phyloP scores from a whole-genome alignment of 129 eudicot species.

The Calendula officinalis region DNA sequence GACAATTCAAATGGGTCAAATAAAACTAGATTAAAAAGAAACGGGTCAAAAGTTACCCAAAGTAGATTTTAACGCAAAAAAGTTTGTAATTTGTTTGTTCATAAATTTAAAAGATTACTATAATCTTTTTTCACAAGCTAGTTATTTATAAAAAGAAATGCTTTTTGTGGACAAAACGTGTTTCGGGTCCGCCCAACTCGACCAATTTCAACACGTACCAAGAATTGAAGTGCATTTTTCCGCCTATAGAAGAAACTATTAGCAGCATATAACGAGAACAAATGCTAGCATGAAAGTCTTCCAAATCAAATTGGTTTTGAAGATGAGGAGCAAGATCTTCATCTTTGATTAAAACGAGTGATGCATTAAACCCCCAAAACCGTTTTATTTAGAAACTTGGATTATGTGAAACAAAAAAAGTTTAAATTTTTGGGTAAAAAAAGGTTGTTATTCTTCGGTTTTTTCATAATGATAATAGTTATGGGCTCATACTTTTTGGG shows the following conservation, averaged over 20 bases:
- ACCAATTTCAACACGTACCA: background rate
- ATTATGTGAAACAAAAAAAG: background rate
- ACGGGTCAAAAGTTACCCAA: background rate
- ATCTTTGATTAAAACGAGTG: slow-evolving; percentile 40
- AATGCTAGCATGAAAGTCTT: slow-evolving; percentile 55
- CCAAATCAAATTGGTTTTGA: slow-evolving; percentile 77
- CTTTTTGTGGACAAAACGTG: background rate
- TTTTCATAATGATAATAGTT: slow-evolving; percentile 16
- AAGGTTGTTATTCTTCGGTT: slow-evolving; percentile 36
- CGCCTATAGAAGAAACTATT: background rate
- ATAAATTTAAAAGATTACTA: background rate
- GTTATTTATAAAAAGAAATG: background rate
- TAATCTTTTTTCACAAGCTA: background rate
- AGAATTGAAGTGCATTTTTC: background rate
- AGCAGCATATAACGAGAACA: background rate
- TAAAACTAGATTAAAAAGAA: background rate
- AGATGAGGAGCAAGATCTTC: slow-evolving; percentile 84
- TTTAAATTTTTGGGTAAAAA: slow-evolving; percentile 12
- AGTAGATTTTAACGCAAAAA: no score
- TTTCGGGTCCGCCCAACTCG: background rate
- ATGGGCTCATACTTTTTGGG: no score
- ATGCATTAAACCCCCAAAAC: no score
- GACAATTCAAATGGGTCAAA: no score
- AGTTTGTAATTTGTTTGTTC: background rate
- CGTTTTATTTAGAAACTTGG: no score